Evolutionary conservation across 2,329 filamentous ascomycete species (phyloP), one percentile per base, ranked within the genome.

Genomic region (Ambrosiella cleistominuta): DNA sequence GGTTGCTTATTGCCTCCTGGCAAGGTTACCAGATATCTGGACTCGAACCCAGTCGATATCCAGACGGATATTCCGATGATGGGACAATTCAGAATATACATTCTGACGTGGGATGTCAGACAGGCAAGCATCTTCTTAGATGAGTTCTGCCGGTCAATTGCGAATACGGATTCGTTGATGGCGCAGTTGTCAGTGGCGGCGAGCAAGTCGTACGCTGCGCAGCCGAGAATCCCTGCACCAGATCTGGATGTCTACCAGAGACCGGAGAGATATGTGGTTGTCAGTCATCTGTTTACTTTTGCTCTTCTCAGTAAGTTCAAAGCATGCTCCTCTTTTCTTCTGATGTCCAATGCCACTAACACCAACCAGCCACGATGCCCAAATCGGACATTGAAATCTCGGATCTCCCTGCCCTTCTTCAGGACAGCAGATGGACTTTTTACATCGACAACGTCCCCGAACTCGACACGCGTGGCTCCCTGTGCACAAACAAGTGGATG

Each of bases 31-130:
- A 77, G 86, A 36, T 88, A 84, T 66, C 78, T 88, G 56, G 86
- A 90, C 68, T 82, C 85, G 2, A 90, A 89, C 64, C 85, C 85
- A 0, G 80, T 90, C 47, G 82, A 89, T 63, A 72, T 89, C 36
- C 84, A 90, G 66, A 78, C 88, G 5, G 86, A 89, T 65, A 86
- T 89, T 50, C 86, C 86, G 1, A 78, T 88, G 68, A 72, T 89
- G 5, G 82, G 85, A 35, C 86, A 90, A 65, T 90, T 89, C 71
- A 78, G 83, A 54, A 77, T 88, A 51, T 88, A 86, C 67, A 75
- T 89, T 61, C 77, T 90, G 61, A 77, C 81, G 61, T 80, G 78
- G 65, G 75, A 86, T 64, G 72, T 87, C 1, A 72, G 75, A 57
- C 67, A 74, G 38, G 74, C 76, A 2, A 71, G 71, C 57, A 70